Conservation (phyloP, 257 asterid genomes). For the Capsicum pubescens region DNA sequence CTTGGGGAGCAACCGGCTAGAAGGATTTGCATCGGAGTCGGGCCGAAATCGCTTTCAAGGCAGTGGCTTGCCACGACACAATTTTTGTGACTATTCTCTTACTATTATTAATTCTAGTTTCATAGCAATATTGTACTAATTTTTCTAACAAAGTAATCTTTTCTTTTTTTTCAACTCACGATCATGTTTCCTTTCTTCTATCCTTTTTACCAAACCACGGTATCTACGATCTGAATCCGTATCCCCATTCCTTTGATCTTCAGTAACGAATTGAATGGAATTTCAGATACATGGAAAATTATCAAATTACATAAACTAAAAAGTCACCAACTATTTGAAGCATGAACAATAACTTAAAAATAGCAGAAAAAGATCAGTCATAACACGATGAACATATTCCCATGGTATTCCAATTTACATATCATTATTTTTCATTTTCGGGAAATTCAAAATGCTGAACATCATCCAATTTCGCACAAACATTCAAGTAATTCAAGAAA, state of each 20-base stretch:
- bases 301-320: neutral
- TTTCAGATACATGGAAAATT: neutral
- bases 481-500: neutral
- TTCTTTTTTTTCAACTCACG: conserved; percentile 46
- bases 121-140: too few species aligned
- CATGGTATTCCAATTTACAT: too few species aligned
- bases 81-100: too few species aligned
- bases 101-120: too few species aligned
- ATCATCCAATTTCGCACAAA: neutral
- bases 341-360: neutral
- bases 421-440: too few species aligned
- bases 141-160: neutral
- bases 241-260: neutral
- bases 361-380: neutral
- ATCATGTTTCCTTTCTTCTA: neutral
- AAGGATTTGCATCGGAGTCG: too few species aligned
- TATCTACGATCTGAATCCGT: neutral
- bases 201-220: neutral
- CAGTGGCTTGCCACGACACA: too few species aligned
- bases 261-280: neutral
- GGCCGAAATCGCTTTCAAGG: too few species aligned
- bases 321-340: neutral
- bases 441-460: too few species aligned
- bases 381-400: neutral
- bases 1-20: too few species aligned